phyloP scores from a whole-genome alignment of 306 rosid genomes.

The Inga leiocalycina region DNA sequence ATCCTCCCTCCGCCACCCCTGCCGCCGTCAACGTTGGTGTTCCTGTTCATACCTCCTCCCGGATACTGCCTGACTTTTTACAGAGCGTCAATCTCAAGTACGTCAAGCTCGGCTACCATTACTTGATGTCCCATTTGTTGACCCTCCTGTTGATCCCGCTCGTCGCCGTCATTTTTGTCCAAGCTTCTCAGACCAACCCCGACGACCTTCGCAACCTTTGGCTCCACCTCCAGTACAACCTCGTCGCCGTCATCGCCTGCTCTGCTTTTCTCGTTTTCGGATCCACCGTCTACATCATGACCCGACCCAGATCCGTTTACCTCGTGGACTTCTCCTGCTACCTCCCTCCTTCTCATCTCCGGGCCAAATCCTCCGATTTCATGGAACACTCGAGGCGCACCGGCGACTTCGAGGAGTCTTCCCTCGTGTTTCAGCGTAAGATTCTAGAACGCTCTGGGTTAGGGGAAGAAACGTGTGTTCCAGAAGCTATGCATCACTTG shows the following conservation, averaged over 20 bases:
- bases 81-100: slow-evolving; percentile 56
- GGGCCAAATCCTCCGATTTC: slow-evolving; percentile 32
- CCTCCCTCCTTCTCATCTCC: slow-evolving; percentile 38
- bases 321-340: slow-evolving; percentile 60
- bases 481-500: slow-evolving; percentile 50
- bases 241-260: slow-evolving; percentile 33
- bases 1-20: background rate
- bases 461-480: slow-evolving; percentile 57
- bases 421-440: slow-evolving; percentile 58
- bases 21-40: background rate
- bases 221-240: slow-evolving; percentile 53
- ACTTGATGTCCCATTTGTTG: slow-evolving; percentile 48
- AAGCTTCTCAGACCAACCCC: slow-evolving; percentile 41
- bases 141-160: slow-evolving; percentile 52
- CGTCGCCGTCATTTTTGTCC: slow-evolving; percentile 33
- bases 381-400: slow-evolving; percentile 56
- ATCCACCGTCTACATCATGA: slow-evolving; percentile 46
- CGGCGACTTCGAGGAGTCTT: slow-evolving; percentile 51
- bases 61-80: slow-evolving; percentile 39
- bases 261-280: slow-evolving; percentile 40
- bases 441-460: slow-evolving; percentile 58
- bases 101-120: slow-evolving; percentile 60
- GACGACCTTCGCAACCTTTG: slow-evolving; percentile 45
- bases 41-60: slow-evolving; percentile 36
- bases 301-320: slow-evolving; percentile 60